phyloP scores from a whole-genome alignment of 306 rosid species.

The Fragaria iinumae region DNA sequence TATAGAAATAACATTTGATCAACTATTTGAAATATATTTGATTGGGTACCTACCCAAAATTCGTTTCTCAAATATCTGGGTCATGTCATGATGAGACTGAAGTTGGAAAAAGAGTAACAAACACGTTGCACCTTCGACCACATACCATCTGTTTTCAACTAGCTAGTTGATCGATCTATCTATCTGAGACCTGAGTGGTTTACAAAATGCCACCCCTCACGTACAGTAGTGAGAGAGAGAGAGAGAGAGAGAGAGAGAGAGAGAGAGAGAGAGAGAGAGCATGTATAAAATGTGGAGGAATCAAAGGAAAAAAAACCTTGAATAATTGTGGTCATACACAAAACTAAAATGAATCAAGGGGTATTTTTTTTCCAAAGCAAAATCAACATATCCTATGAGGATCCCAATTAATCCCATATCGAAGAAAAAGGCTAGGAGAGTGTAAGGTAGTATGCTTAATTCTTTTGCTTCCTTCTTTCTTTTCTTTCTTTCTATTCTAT shows the following conservation, averaged over 20 bases:
- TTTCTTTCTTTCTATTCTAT: slow-evolving; percentile 1
- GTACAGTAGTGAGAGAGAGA: background rate
- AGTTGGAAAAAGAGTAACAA: slow-evolving; percentile 34
- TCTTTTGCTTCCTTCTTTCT: background rate
- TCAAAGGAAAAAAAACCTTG: slow-evolving; percentile 21
- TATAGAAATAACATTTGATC: too few relatives aligned
- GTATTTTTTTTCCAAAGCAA: slow-evolving; percentile 17
- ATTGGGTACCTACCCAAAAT: background rate
- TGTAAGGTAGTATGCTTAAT: slow-evolving; percentile 14
- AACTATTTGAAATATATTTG: too few relatives aligned
- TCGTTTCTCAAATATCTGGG: slow-evolving; percentile 43
- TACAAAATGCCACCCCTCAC: slow-evolving; percentile 13
- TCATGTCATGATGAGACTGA: slow-evolving; percentile 31
- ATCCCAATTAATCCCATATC: slow-evolving; percentile 30
- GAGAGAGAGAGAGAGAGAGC: background rate
- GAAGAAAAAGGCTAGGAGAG: background rate
- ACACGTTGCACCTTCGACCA: slow-evolving; percentile 31
- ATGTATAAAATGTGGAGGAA: slow-evolving; percentile 23
- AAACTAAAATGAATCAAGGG: slow-evolving; percentile 27
- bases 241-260: background rate
- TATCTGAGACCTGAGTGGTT: slow-evolving; percentile 15
- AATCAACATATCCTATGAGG: slow-evolving; percentile 47
- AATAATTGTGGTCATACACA: slow-evolving; percentile 23
- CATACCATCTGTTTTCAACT: slow-evolving; percentile 34
- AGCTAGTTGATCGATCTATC: background rate